A percentile compares a stretch with the other conserved stretches of the same genome.
Conservation (phyloP, 257 asterid genomes). For the Linaria vulgaris region DNA sequence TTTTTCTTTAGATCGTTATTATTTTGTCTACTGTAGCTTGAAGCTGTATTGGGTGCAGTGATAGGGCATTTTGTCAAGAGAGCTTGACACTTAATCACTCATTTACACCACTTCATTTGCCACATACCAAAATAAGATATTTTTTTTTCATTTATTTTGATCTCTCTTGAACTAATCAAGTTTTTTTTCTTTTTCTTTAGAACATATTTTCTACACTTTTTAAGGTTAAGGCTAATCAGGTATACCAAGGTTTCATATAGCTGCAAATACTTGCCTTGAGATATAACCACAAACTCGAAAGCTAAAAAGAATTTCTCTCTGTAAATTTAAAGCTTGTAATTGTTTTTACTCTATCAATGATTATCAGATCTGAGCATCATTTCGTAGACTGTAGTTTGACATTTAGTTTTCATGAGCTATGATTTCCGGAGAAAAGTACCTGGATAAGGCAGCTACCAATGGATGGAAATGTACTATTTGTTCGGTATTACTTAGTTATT, state of each 20-base stretch:
- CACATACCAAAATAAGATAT: not conserved
- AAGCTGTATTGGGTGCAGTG: conserved; percentile 1
- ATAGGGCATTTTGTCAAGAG: not conserved
- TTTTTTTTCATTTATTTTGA: not conserved
- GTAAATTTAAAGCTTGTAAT: not conserved
- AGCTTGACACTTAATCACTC: too few species aligned
- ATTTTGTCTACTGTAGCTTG: too few species aligned
- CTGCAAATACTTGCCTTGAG: conserved; percentile 4
- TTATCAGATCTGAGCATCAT: not conserved
- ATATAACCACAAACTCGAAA: not conserved
- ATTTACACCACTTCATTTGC: not conserved
- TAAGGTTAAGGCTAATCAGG: not conserved
- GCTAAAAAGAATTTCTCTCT: not conserved
- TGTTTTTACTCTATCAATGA: not conserved
- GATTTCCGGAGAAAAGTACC: not conserved
- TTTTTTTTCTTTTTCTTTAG: not conserved
- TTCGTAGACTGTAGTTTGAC: not conserved
- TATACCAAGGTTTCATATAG: not conserved
- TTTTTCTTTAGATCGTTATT: too few species aligned
- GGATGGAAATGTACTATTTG: not conserved
- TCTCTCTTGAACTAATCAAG: not conserved
- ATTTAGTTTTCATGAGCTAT: conserved; percentile 11
- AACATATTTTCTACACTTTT: conserved; percentile 6
- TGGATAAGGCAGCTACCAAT: not conserved
- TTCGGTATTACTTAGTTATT: not conserved